Evolutionary conservation across 225 moss, liverwort and hornwort genomes (phyloP).

Genomic region (Physcomitrium patens): DNA sequence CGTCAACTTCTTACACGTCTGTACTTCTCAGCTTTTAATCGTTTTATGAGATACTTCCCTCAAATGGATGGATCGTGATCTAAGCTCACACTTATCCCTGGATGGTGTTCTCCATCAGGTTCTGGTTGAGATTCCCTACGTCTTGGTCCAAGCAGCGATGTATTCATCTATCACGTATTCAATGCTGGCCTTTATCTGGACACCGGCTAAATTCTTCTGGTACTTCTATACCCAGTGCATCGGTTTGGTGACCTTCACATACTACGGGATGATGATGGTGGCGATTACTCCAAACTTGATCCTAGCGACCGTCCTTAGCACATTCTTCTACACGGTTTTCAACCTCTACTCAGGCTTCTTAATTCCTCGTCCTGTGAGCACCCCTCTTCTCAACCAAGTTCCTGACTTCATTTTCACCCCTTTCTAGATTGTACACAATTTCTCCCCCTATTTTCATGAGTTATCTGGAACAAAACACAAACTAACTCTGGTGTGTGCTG

Average conservation of each 20-base stretch:
- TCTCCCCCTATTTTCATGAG: too few species aligned
- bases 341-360: conserved; percentile 58
- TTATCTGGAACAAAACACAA: background rate
- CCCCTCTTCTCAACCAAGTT: background rate
- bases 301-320: conserved; percentile 33
- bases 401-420: background rate
- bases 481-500: background rate
- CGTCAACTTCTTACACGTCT: too few species aligned
- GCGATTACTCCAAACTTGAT: conserved; percentile 47
- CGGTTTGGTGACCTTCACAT: conserved; percentile 32
- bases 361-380: conserved; percentile 47
- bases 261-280: conserved; percentile 66
- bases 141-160: conserved; percentile 31
- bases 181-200: conserved; percentile 48
- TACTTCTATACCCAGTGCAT: conserved; percentile 26
- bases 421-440: background rate
- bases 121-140: conserved; percentile 48
- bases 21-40: too few species aligned
- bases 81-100: background rate
- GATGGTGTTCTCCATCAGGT: conserved; percentile 32
- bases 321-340: conserved; percentile 50
- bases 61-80: too few species aligned
- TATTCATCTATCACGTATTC: conserved; percentile 37
- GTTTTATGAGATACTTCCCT: too few species aligned
- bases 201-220: conserved; percentile 39